Conservation (phyloP, 768 basidiomycete genomes). For the Amanita polypyramis region DNA sequence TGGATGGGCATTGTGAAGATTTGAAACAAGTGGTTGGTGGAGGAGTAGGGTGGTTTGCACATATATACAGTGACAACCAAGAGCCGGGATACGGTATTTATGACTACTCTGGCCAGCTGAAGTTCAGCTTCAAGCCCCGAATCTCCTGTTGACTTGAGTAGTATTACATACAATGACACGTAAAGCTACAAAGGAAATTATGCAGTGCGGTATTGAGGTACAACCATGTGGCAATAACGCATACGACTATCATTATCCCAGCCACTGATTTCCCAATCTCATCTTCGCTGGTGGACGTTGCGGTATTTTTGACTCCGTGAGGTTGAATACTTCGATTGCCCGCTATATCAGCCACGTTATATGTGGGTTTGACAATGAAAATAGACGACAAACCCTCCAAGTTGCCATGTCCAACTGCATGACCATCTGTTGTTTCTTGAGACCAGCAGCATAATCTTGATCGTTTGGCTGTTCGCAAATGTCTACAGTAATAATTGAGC, state of each 20-base stretch:
- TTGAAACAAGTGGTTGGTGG: slow-evolving; percentile 40
- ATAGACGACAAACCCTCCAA: slow-evolving; percentile 58
- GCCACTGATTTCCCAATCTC: slow-evolving; percentile 60
- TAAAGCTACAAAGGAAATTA: neutral
- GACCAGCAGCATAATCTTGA: slow-evolving; percentile 51
- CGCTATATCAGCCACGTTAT: slow-evolving; percentile 33
- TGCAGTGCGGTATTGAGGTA: neutral
- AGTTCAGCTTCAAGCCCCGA: slow-evolving; percentile 40
- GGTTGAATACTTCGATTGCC: slow-evolving; percentile 81
- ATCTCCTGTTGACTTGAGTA: too few species aligned
- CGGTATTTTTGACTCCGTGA: slow-evolving; percentile 67
- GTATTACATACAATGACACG: neutral
- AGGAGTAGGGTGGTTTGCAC: slow-evolving; percentile 58
- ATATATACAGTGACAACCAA: slow-evolving; percentile 47
- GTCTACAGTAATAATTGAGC: slow-evolving; percentile 28
- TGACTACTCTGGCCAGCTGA: slow-evolving; percentile 24
- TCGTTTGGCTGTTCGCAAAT: slow-evolving; percentile 53
- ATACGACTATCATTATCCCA: slow-evolving; percentile 35
- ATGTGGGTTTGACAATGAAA: neutral
- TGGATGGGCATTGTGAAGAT: slow-evolving; percentile 41
- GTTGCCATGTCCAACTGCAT: slow-evolving; percentile 86
- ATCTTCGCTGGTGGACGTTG: slow-evolving; percentile 51
- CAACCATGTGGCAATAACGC: neutral
- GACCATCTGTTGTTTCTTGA: slow-evolving; percentile 76
- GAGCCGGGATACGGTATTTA: slow-evolving; percentile 53